Conservation (phyloP, 2,329 filamentous ascomycete species). For the Tolypocladium inflatum region DNA sequence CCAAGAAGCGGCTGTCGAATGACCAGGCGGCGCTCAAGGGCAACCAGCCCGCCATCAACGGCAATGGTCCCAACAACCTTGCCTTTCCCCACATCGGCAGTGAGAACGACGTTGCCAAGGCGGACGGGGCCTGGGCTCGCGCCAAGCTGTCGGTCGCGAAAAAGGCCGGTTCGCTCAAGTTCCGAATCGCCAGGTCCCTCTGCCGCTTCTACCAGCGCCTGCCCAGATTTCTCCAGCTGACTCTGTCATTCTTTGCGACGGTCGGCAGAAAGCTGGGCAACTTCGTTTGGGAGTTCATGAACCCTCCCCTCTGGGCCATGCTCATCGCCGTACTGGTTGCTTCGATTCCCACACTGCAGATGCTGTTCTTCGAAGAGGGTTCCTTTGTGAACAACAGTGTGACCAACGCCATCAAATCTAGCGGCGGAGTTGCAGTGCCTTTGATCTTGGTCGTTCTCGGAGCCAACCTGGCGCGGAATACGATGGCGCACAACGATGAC, state of each 20-base stretch:
- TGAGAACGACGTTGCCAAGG: slow-evolving; percentile 19
- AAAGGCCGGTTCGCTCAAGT: slow-evolving; percentile 13
- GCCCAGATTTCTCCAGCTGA: slow-evolving; percentile 30
- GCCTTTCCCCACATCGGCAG: slow-evolving; percentile 50
- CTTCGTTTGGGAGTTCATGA: slow-evolving; percentile 91
- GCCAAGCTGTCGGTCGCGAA: slow-evolving; percentile 21
- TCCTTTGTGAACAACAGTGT: slow-evolving; percentile 91
- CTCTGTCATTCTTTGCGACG: slow-evolving; percentile 18
- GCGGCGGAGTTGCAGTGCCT: slow-evolving; percentile 84
- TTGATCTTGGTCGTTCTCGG: slow-evolving; percentile 92
- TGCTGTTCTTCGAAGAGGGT: slow-evolving; percentile 77
- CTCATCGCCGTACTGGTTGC: slow-evolving; percentile 82
- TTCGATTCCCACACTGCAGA: slow-evolving; percentile 73
- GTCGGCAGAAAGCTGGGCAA: slow-evolving; percentile 38
- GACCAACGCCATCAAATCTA: slow-evolving; percentile 76
- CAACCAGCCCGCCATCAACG: slow-evolving; percentile 18
- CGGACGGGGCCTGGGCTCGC: slow-evolving; percentile 27
- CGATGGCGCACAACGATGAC: slow-evolving; percentile 56
- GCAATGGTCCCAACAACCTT: slow-evolving; percentile 42
- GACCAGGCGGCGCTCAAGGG: slow-evolving; percentile 14
- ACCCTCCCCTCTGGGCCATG: slow-evolving; percentile 97
- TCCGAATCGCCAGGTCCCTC: slow-evolving; percentile 12
- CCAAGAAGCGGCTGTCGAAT: slow-evolving; percentile 20
- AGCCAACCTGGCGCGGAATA: slow-evolving; percentile 89
- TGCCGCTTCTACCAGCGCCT: slow-evolving; percentile 24